phyloP scores from a whole-genome alignment of 257 asterid species.

The Gardenia jasminoides region DNA sequence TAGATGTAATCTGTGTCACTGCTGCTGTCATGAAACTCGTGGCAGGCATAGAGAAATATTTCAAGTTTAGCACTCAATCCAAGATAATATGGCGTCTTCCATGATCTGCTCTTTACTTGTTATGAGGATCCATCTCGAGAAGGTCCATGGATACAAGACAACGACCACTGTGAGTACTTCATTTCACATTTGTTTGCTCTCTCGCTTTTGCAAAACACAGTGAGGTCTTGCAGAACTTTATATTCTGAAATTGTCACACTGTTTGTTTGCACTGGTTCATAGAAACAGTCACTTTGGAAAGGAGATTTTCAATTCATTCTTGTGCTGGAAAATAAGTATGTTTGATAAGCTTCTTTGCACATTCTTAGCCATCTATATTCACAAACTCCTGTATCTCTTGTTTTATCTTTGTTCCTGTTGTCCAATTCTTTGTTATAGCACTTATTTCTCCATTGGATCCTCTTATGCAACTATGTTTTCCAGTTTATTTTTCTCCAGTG shows the following conservation, averaged over 20 bases:
- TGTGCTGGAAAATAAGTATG: too few relatives aligned
- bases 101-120: background rate
- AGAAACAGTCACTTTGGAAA: background rate
- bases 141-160: conserved; percentile 21
- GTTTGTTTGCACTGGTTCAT: background rate
- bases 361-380: background rate
- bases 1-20: background rate
- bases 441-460: background rate
- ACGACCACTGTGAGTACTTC: conserved; percentile 6
- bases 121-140: background rate
- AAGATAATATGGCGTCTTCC: background rate
- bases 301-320: background rate
- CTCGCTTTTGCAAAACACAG: background rate
- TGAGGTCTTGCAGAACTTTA: background rate
- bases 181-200: background rate
- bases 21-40: conserved; percentile 6
- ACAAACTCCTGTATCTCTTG: background rate
- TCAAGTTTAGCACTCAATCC: background rate
- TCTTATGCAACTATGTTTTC: background rate
- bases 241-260: background rate
- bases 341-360: background rate
- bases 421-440: too few relatives aligned
- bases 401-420: too few relatives aligned
- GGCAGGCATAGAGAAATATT: background rate
- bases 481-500: background rate